Evolutionary conservation across 164 flowering plant genomes (phyloP).

Genomic region (Paratinospora sagittata): DNA sequence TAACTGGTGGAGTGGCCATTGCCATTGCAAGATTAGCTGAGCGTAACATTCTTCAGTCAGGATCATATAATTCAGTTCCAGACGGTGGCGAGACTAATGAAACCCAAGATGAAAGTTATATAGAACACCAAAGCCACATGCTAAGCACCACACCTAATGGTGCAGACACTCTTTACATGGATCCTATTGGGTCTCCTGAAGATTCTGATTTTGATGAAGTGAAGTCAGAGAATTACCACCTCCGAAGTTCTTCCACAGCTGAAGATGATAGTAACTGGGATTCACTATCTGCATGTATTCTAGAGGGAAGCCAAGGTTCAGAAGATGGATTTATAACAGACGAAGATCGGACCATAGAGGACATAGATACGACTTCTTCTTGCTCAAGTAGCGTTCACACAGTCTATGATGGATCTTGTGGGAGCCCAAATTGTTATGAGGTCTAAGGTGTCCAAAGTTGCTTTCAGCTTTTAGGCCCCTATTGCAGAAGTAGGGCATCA

Average conservation of each 20-base stretch:
- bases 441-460: not conserved
- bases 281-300: conserved; percentile 13
- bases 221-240: conserved; percentile 16
- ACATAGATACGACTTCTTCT: conserved; percentile 8
- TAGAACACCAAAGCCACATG: conserved; percentile 8
- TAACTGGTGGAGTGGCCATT: conserved; percentile 21
- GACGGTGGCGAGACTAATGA: conserved; percentile 1
- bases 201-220: conserved; percentile 12
- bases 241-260: conserved; percentile 16
- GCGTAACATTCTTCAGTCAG: conserved; percentile 12
- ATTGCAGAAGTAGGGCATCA: too few relatives aligned
- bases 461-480: conserved; percentile 1
- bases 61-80: conserved; percentile 3
- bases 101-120: conserved; percentile 11
- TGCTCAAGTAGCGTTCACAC: conserved; percentile 21
- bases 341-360: conserved; percentile 14
- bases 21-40: conserved; percentile 25
- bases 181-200: conserved; percentile 1
- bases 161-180: not conserved
- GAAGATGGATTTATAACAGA: conserved; percentile 17
- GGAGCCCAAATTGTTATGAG: conserved; percentile 14
- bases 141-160: not conserved
- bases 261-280: conserved; percentile 26
- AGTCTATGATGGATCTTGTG: conserved; percentile 19
- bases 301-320: conserved; percentile 11